These are phyloP conservation scores for Nannochloris sp. DNA, from an alignment of 139 green algal genomes.

Conservation along the genomic window DNA sequence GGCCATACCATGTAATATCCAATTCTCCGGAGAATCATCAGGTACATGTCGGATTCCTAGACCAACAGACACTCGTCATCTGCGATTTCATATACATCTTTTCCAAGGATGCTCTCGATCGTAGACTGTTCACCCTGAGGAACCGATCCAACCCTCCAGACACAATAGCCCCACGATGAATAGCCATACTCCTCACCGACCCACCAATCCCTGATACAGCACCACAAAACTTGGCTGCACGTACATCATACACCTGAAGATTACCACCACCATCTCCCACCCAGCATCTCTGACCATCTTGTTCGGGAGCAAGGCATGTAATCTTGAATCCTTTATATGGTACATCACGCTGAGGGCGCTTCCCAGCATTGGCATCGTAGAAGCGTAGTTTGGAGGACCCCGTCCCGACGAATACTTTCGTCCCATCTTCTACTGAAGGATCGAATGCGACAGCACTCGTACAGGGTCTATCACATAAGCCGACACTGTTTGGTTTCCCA, in stretches of 20 bases:
- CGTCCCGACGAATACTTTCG: conserved; percentile 25
- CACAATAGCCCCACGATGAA: conserved; percentile 43
- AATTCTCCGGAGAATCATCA: too few relatives aligned
- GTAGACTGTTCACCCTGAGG: conserved; percentile 45
- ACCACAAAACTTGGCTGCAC: conserved; percentile 25
- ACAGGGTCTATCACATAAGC: conserved; percentile 26
- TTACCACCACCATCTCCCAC: conserved; percentile 43
- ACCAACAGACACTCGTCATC: conserved; percentile 29
- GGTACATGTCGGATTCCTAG: background rate
- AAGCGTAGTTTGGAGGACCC: conserved; percentile 35
- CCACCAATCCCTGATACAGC: conserved; percentile 37
- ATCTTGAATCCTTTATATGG: conserved; percentile 40
- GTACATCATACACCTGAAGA: conserved; percentile 51
- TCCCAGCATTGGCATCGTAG: conserved; percentile 36
- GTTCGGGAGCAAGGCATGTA: conserved; percentile 34
- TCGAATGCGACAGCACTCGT: conserved; percentile 24
- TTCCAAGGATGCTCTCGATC: conserved; percentile 21
- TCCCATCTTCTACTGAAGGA: conserved; percentile 2
- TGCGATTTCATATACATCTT: conserved; percentile 59
- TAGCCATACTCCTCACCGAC: conserved; percentile 31
- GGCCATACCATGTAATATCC: too few relatives aligned
- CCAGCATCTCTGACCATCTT: conserved; percentile 46
- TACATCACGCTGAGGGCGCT: conserved; percentile 50
- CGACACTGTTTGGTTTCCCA: conserved; percentile 32
- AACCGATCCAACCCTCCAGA: conserved; percentile 58